Conservation (phyloP, 1,284 basidiomycete species). For the Cutaneotrichosporon sp. region DNA sequence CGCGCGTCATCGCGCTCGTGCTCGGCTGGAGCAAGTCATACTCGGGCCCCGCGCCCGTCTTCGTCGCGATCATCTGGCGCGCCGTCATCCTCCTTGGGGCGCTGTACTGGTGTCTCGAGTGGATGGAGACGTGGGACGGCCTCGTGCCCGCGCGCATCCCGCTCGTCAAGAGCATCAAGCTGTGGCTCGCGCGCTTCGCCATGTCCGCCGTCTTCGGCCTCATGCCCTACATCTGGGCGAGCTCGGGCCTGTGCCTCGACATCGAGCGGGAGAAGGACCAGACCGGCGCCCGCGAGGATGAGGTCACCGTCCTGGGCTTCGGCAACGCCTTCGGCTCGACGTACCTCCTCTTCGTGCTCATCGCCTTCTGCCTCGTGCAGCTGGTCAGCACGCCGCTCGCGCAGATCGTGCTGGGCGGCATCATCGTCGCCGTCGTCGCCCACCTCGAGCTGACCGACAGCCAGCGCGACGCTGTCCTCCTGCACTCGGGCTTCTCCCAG, state of each 20-base stretch:
- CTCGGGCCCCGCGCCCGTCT: constrained; percentile 66
- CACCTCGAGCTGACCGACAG: constrained; percentile 78
- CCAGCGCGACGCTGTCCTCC: constrained; percentile 66
- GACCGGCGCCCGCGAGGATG: constrained; percentile 46
- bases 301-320: constrained; percentile 77
- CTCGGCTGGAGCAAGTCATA: constrained; percentile 71
- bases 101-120: constrained; percentile 77
- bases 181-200: constrained; percentile 64
- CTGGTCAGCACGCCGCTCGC: constrained; percentile 74
- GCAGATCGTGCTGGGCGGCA: constrained; percentile 71
- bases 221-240: constrained; percentile 68
- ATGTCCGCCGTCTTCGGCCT: constrained; percentile 60
- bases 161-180: constrained; percentile 60
- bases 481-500: constrained; percentile 52
- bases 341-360: constrained; percentile 77
- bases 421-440: constrained; percentile 66
- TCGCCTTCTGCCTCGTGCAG: constrained; percentile 66
- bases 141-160: constrained; percentile 43
- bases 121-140: constrained; percentile 60
- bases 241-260: constrained; percentile 70
- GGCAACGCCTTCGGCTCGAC: constrained; percentile 87
- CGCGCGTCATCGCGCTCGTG: constrained; percentile 62
- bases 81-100: constrained; percentile 63
- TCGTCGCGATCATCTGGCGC: constrained; percentile 64
- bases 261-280: constrained; percentile 56